Evolutionary conservation across 108 stramenopile genomes (phyloP).

Genomic region (Nitzschia sp.): DNA sequence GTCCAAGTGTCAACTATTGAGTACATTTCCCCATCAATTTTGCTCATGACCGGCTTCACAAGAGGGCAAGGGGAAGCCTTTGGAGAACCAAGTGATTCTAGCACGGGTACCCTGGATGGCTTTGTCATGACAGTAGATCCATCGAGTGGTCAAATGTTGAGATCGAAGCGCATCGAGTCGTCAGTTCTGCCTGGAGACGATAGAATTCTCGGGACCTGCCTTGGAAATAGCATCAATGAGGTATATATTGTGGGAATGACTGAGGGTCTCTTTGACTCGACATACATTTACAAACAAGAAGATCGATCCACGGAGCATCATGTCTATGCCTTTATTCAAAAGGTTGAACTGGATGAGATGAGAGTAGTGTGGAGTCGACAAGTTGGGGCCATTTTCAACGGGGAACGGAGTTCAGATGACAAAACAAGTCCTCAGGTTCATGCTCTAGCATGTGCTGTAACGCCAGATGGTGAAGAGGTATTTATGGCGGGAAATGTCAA

Average conservation of each 20-base stretch:
- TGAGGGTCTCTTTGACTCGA: constrained; percentile 4
- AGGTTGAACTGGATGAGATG: constrained; percentile 48
- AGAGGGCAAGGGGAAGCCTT: not conserved
- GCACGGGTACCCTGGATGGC: constrained; percentile 39
- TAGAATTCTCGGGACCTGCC: constrained; percentile 31
- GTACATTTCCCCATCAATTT: not conserved
- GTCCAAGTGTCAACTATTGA: constrained; percentile 12
- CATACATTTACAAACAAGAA: not conserved
- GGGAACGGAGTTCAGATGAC: not conserved
- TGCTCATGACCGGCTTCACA: constrained; percentile 18
- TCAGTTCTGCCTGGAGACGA: constrained; percentile 28
- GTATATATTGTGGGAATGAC: constrained; percentile 58
- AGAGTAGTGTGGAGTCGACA: constrained; percentile 49
- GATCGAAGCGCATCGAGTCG: constrained; percentile 29
- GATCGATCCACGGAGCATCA: not conserved
- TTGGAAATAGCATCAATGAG: constrained; percentile 18
- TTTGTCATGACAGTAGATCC: constrained; percentile 43
- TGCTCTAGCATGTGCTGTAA: constrained; percentile 58
- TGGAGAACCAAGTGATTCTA: constrained; percentile 18
- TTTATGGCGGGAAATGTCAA: constrained; percentile 60
- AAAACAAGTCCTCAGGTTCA: constrained; percentile 16
- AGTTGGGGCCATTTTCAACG: constrained; percentile 33
- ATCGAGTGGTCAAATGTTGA: not conserved
- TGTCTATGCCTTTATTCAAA: constrained; percentile 53
- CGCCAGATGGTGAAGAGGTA: constrained; percentile 54